phyloP scores from a whole-genome alignment of 2,329 filamentous ascomycete species.

The Exserohilum rostratum region DNA sequence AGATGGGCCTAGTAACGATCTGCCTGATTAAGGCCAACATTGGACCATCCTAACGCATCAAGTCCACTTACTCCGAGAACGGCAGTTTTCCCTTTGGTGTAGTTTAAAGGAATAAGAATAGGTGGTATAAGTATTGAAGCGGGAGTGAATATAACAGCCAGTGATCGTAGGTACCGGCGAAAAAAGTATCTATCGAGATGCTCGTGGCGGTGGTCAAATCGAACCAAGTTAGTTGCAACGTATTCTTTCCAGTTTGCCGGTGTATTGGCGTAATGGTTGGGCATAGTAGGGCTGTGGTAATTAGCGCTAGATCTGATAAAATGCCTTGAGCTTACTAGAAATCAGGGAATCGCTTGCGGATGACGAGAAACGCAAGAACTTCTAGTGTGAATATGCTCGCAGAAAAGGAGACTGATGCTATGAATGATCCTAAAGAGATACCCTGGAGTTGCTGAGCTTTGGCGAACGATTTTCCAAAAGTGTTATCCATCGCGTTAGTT shows the following conservation, averaged over 20 bases:
- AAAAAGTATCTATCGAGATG: conserved; percentile 25
- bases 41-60: conserved; percentile 21
- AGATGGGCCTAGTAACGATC: conserved; percentile 22
- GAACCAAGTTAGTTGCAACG: conserved; percentile 18
- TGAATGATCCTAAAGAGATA: conserved; percentile 12
- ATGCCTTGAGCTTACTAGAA: conserved; percentile 10
- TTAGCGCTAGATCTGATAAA: not conserved
- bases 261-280: not conserved
- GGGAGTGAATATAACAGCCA: conserved; percentile 17
- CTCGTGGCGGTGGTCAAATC: not conserved
- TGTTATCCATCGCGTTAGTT: conserved; percentile 7
- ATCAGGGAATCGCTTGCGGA: conserved; percentile 11
- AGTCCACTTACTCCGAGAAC: conserved; percentile 15
- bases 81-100: conserved; percentile 14
- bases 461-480: conserved; percentile 12
- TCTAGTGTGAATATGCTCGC: conserved; percentile 9
- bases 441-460: conserved; percentile 12
- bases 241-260: not conserved
- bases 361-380: conserved; percentile 8
- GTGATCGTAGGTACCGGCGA: conserved; percentile 11
- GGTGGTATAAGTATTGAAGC: conserved; percentile 15
- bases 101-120: conserved; percentile 19
- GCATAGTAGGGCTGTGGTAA: not conserved
- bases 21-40: conserved; percentile 16
- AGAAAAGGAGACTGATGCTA: conserved; percentile 12